Percentiles rank a stretch among this genome's conserved stretches.
Conservation (phyloP, 23 red algal genomes). For the Gracilaria domingensis region DNA sequence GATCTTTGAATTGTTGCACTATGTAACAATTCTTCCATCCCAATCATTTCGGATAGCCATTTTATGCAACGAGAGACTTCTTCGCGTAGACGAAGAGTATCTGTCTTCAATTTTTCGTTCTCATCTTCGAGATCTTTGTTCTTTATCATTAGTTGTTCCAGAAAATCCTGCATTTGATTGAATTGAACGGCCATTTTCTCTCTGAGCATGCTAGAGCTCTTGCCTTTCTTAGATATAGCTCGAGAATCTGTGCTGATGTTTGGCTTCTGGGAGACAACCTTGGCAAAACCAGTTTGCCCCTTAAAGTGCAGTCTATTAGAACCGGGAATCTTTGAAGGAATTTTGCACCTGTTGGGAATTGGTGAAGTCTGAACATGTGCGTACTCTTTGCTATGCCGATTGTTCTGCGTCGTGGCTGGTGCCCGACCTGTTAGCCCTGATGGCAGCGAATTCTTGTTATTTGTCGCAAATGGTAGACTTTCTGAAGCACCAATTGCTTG, state of each 20-base stretch:
- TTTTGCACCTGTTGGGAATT: neutral
- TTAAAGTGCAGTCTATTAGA: neutral
- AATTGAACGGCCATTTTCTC: constrained; percentile 13
- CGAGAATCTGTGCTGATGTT: neutral
- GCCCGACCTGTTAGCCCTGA: neutral
- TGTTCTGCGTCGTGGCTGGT: neutral
- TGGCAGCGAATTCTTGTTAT: neutral
- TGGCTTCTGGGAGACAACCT: neutral
- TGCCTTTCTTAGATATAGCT: neutral
- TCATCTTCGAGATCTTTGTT: constrained; percentile 8
- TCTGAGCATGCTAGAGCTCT: neutral
- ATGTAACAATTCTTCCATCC: constrained; percentile 8
- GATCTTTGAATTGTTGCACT: neutral
- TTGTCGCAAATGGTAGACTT: neutral
- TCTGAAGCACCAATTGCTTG: neutral
- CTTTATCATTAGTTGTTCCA: neutral
- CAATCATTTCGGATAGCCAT: constrained; percentile 13
- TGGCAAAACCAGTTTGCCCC: neutral
- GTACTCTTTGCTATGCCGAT: neutral
- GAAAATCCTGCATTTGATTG: neutral
- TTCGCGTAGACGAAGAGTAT: neutral
- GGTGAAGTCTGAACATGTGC: neutral
- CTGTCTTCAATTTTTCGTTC: neutral
- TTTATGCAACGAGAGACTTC: neutral
- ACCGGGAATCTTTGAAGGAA: neutral